Evolutionary conservation across 495 filamentous ascomycete genomes (phyloP), one percentile per base, ranked within the genome.

Genomic region (Diplogelasinospora grovesii): DNA sequence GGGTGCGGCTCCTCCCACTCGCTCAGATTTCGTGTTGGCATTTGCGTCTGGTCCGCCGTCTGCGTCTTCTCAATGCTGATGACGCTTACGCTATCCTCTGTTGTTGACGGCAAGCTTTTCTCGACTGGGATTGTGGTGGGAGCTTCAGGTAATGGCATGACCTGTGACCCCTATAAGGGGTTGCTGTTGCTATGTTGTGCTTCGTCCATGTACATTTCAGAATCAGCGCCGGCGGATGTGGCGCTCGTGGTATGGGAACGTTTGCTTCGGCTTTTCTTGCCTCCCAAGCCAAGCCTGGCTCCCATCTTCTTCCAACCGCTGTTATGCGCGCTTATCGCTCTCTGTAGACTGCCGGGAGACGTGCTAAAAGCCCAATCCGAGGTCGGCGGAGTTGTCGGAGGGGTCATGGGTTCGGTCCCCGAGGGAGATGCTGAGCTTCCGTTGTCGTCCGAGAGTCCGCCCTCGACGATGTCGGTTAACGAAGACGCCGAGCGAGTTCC

Each of bases 251-350:
- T 59, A 52, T 68, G 56, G 10, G 49, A 41, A 9, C 64, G 65
- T 29, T 59, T 57, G 29, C 50, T 64, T 32, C 66, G 68, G 39
- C 52, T 55, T 41, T 75, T 80, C 57, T 76, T 79, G 45, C 78
- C n/a, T n/a, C n/a, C 77, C 55, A 85, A 78, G 3, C 83, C 82
- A 18, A 93, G 60, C 60, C 82, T 86, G 37, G 78, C 79, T 8
- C 83, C 78, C 77, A 90, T 83, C 64, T 87, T 89, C 68, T 87
- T 92, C 86, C 86, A 93, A 41, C 77, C 68, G 43, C 65, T 77
- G 66, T 64, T 57, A 56, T 69, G 62, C n/a, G 51, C 77, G 63
- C 56, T 64, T 49, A 65, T 70, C 57, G 52, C 65, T 22, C 63
- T 55, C 13, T 70, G 82, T 57, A 67, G 69, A 66, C 54, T 69